A percentile compares a stretch with the other conserved stretches of the same genome.
Evolutionary conservation across 2,329 filamentous ascomycete genomes (phyloP).

Genomic region (Tolypocladium album): DNA sequence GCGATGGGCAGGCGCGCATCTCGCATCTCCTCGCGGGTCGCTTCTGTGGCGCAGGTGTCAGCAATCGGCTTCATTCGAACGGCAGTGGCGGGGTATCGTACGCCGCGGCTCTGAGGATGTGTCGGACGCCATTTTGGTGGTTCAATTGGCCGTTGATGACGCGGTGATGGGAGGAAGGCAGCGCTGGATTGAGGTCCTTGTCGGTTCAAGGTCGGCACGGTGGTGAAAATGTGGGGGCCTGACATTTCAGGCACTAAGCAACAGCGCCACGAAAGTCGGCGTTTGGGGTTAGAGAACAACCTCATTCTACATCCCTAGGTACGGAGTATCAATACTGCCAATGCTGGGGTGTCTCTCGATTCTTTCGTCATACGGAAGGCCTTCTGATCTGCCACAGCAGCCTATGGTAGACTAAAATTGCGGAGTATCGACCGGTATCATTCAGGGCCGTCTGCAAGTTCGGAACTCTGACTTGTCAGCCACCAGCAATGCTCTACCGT

Average conservation of each 20-base stretch:
- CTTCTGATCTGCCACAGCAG: too few relatives aligned
- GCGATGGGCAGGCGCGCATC: slow-evolving; percentile 77
- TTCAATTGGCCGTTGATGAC: slow-evolving; percentile 22
- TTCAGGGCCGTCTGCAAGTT: neutral
- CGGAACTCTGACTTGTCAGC: neutral
- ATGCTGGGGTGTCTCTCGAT: neutral
- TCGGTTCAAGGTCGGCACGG: slow-evolving; percentile 17
- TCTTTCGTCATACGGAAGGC: too few relatives aligned
- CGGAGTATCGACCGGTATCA: neutral
- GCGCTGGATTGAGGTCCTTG: slow-evolving; percentile 14
- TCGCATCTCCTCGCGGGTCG: slow-evolving; percentile 86
- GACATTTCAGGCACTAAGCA: slow-evolving; percentile 10
- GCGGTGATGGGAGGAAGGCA: slow-evolving; percentile 12
- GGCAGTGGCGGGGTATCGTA: slow-evolving; percentile 11
- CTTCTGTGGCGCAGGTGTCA: slow-evolving; percentile 37
- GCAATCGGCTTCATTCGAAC: neutral
- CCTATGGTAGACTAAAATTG: neutral
- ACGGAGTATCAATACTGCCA: neutral
- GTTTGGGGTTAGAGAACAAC: neutral
- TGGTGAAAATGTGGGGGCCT: slow-evolving; percentile 12
- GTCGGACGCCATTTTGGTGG: slow-evolving; percentile 25
- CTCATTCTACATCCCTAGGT: too few relatives aligned
- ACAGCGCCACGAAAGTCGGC: neutral
- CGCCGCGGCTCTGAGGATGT: slow-evolving; percentile 24
- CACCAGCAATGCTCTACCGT: too few relatives aligned